Evolutionary conservation across 2,329 filamentous ascomycete genomes (phyloP), one percentile per base, ranked within the genome.

Genomic region (Colletotrichum tanaceti): DNA sequence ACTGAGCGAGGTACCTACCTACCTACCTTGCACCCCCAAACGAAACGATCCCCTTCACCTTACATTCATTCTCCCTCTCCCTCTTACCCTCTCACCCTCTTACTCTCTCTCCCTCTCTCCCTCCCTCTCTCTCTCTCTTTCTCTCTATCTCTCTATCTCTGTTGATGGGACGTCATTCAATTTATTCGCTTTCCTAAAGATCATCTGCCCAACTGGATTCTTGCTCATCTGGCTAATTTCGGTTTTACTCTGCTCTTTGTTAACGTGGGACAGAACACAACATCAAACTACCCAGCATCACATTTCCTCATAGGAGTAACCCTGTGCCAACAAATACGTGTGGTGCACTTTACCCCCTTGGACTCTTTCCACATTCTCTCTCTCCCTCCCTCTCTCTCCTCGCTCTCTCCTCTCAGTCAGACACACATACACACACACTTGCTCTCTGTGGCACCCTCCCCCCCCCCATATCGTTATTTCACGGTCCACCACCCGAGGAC

Each of bases 401-500:
- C 55, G 39, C 61, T 62, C 65, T 28, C 28, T 28, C 28, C 28
- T 28, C 28, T 28, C 28, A 28, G 28, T 7, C 28, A 28, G 28
- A 28, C 5, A 28, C 28, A 28, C 28, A 28, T 6, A 28, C 28
- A 28, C 28, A 28, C 28, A n/a, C 41, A 14, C 41, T n/a, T 44
- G 41, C 41, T 44, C 14, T n/a, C 41, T 14, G 50, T 63, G 28
- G 24, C 4, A 1, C 24, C 28, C 28, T 6, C 28, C 20, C 10
- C 52, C 47, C 46, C 61, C 55, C 47, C 62, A 55, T 55, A 66
- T 65, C 66, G 62, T 68, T 68, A 68, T 68, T 68, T 68, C 62
- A 44, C 57, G 66, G 66, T 68, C 66, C 66, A 68, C 66, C 32
- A 62, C 66, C 66, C 62, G 62, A 68, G 66, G 49, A 28, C 55